A percentile compares a stretch with the other conserved stretches of the same genome.
Evolutionary conservation across 192 early-diverging fungal species (phyloP).

Genomic region (Powellomyces hirtus): DNA sequence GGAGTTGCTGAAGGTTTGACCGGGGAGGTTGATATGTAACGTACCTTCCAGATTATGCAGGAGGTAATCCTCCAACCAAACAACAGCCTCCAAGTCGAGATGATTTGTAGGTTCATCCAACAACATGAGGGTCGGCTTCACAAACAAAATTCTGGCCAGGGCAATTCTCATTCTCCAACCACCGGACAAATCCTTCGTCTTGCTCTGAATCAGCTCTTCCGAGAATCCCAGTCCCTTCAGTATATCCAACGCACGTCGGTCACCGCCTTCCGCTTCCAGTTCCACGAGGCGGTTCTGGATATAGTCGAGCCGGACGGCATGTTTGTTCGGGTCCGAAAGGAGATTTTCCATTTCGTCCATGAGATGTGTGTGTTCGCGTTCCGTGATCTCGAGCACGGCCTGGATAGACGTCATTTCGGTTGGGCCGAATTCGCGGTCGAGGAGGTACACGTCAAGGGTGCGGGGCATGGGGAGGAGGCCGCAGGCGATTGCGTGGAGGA

Average conservation of each 20-base stretch:
- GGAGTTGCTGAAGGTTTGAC: no score
- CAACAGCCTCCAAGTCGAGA: slow-evolving; percentile 62
- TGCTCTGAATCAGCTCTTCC: slow-evolving; percentile 23
- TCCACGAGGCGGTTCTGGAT: slow-evolving; percentile 29
- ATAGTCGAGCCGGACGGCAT: slow-evolving; percentile 30
- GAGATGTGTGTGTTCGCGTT: slow-evolving; percentile 25
- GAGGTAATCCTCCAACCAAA: slow-evolving; percentile 68
- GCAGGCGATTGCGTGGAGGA: slow-evolving; percentile 53
- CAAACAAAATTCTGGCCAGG: slow-evolving; percentile 43
- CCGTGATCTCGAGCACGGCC: slow-evolving; percentile 27
- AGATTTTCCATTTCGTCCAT: slow-evolving; percentile 37
- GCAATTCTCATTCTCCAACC: slow-evolving; percentile 49
- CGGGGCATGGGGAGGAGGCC: slow-evolving; percentile 32
- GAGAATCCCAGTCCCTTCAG: slow-evolving; percentile 28
- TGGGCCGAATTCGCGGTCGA: slow-evolving; percentile 33
- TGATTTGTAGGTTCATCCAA: slow-evolving; percentile 86
- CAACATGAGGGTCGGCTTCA: slow-evolving; percentile 75
- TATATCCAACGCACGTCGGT: slow-evolving; percentile 27
- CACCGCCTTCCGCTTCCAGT: slow-evolving; percentile 18
- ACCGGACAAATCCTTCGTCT: slow-evolving; percentile 44
- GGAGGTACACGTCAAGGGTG: slow-evolving; percentile 26
- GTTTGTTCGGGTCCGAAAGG: slow-evolving; percentile 29
- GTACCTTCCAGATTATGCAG: slow-evolving; percentile 33
- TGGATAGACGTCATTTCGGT: slow-evolving; percentile 26
- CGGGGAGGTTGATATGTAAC: no score